Base-by-base conservation (phyloP, 2,329 filamentous ascomycete species). In the Nemania abortiva region DNA sequence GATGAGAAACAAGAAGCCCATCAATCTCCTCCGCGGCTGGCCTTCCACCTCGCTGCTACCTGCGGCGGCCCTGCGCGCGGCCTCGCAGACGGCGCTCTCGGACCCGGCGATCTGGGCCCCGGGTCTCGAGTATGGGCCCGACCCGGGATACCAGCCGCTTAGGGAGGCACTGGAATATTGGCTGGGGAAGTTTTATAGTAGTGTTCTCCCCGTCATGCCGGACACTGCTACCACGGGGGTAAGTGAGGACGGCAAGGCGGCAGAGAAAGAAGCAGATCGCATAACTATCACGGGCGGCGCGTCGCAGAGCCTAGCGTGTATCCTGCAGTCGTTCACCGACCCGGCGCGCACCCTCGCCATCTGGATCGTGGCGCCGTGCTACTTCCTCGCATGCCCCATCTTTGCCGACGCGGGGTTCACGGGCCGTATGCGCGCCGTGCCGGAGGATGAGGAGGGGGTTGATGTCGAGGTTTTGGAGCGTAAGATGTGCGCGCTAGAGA, bases 271-370 rank as follows among this genome's bases (percentile, higher is more conserved):
- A 10, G 39, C 54, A 3, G 84, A 88, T 2, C 86, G 93, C 37
- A 91, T 97, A 63, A 92, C 90, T 77, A 91, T 97, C 77, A 93
- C 92, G 0, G 94, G 94, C 53, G 95, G 95, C 18, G 95, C 95
- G 2, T 93, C 90, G 72, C 94, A 97, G 84, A 94, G 91, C 77
- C 79, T 97, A 2, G 93, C 92, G 0, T 92, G 89, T 75, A 82
- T 97, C 3, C 82, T 97, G 58, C 89, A 92, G 79, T 92, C 92
- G 34, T 97, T 92, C 77, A 92, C 93, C 0, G 95, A 97, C 78
- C 92, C 93, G 0, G 80, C 84, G 2, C 91, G 90, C 76, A 97
- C 95, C 0, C 84, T 87, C 54, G 89, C 89, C 72, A 85, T 97
- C 10, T 97, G 93, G 92, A 87, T 95, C 80, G 89, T 94, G 1